Evolutionary conservation across 2,329 filamentous ascomycete species (phyloP), one percentile per base, ranked within the genome.

Genomic region (Verticillium zaregamsianum): DNA sequence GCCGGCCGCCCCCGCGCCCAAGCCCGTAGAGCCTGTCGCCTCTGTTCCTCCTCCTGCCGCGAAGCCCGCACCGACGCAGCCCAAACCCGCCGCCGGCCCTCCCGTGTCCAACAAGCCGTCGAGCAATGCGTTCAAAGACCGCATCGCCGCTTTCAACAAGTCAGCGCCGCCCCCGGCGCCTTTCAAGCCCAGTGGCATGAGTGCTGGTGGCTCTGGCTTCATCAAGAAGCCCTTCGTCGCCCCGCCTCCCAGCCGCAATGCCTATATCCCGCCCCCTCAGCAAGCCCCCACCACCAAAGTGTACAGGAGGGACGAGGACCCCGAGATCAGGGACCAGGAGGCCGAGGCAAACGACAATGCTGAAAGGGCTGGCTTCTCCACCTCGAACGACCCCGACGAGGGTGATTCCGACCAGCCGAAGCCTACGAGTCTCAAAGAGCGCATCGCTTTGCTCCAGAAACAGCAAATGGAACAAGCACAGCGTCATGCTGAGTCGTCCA

Each of bases 181-280:
- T 1, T 94, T 96, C 78, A 96, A 96, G 73, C 92, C 93, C 23
- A 82, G 84, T 63, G 86, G 86, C 2, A 77, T 89, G 31, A 76
- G 82, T 62, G 79, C 83, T 33, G 82, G 82, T 62, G 80, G 84
- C 57, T 82, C 83, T 65, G 83, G 83, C 59, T 98, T 98, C 71
- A 88, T 99, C 76, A 97, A 94, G 82, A 98, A 98, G 77, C 93
- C 94, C 0, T 99, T 97, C 70, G 93, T 99, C 61, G 92, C 95
- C 3, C 93, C 95, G 59, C 95, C 95, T 20, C 95, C 95, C 0
- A 97, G 93, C 74, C 90, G 92, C 67, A 90, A 97, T 78, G 90
- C 94, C 28, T 99, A 92, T 70, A 84, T 99, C 11, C 92, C 95
- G 28, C 88, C 91, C 4, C 82, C 84, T 33, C 86, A 88, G 25